Base-by-base conservation (phyloP, 225 moss, liverwort and hornwort genomes). In the Neckera pumila region DNA sequence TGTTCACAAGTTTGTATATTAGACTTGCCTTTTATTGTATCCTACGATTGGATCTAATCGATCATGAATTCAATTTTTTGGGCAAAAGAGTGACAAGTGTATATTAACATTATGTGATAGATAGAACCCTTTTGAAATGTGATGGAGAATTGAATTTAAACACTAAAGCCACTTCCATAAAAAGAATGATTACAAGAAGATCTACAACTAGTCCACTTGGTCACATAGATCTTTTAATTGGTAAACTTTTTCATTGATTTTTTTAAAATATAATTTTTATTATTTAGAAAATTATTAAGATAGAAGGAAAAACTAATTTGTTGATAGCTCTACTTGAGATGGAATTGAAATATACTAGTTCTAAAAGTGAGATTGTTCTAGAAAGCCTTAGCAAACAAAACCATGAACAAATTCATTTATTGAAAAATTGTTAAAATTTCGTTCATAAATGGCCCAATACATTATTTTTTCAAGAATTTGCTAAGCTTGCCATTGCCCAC, bases 371-470 rank as follows among this genome's bases (percentile, higher is more conserved):
- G 11, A 66, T 66, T 36, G 3, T 64, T 64, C 11, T 64, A 20
- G 6, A 66, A 66, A 36, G 3, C n/a, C n/a, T n/a, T n/a, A n/a
- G n/a, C 1, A 66, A 64, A 5, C 5, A 13, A 60, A 60, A 27
- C 27, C 60, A 27, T 27, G 13, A 27, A 13, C 60, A 60, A 60
- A 13, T 27, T 17, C 1, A 11, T 19, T 34, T 34, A 10, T 36
- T 10, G 3, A 60, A 60, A 60, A 66, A n/a, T 21, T n/a, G 4
- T 21, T 21, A 12, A 21, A n/a, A n/a, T n/a, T 21, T 2, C 21
- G 4, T 67, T n/a, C 0, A 1, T 12, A 67, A n/a, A 21, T 3
- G 0, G 1, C 21, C 4, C 3, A 21, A 21, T n/a, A n/a, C 21
- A 21, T 14, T 28, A 14, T 30, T 30, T 30, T 62, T 0, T 28